These are phyloP conservation scores for Shiraia bambusicola DNA, from an alignment of 2,329 filamentous ascomycete species.

Conservation along the genomic window DNA sequence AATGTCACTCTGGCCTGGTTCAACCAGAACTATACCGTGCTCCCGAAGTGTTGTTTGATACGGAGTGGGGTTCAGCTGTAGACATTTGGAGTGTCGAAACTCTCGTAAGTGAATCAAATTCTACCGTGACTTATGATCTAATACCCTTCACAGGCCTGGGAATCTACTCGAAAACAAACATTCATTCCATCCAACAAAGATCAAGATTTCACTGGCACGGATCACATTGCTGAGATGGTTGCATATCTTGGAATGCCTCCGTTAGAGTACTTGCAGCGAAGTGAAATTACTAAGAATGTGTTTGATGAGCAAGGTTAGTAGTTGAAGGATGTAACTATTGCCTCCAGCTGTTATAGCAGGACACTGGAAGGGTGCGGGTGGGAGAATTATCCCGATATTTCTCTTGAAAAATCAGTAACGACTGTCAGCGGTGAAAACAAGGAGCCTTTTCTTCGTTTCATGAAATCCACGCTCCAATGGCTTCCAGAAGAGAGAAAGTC, in stretches of 20 bases:
- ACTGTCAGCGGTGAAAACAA: conserved; percentile 30
- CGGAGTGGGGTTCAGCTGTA: conserved; percentile 41
- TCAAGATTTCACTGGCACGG: conserved; percentile 23
- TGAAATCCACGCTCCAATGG: conserved; percentile 42
- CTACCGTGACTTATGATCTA: conserved; percentile 12
- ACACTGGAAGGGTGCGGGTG: conserved; percentile 18
- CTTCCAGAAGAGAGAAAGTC: conserved; percentile 36
- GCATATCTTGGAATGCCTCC: conserved; percentile 28
- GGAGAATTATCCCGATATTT: conserved; percentile 17
- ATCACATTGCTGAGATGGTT: conserved; percentile 39
- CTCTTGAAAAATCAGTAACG: conserved; percentile 17
- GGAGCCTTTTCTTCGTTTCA: conserved; percentile 36
- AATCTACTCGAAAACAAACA: conserved; percentile 41
- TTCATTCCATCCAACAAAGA: conserved; percentile 36
- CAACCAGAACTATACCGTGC: conserved; percentile 46
- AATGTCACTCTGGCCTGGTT: conserved; percentile 32
- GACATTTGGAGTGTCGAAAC: conserved; percentile 46
- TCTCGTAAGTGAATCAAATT: conserved; percentile 32
- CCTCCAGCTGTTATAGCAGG: conserved; percentile 12
- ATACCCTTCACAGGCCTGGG: conserved; percentile 34
- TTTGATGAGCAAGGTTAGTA: conserved; percentile 28
- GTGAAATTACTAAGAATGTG: conserved; percentile 21
- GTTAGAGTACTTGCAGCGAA: conserved; percentile 25
- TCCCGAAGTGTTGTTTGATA: conserved; percentile 30
- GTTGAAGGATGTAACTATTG: too few relatives aligned